Evolutionary conservation across 306 rosid genomes (phyloP).

Genomic region (Acacia acuminata): DNA sequence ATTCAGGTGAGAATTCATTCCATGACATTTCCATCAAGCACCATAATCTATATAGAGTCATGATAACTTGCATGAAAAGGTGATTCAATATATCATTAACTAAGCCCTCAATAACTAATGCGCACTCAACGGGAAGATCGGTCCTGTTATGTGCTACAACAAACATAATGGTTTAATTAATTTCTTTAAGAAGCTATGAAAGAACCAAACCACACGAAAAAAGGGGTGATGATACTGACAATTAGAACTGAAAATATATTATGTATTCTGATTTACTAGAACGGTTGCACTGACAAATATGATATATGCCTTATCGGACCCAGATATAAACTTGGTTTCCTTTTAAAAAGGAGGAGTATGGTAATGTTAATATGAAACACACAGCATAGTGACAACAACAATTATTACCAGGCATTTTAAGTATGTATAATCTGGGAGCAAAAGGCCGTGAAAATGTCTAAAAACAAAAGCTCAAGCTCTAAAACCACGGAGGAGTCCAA

Average conservation of each 20-base stretch:
- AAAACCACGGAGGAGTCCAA: slow-evolving; percentile 8
- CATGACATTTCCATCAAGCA: slow-evolving; percentile 19
- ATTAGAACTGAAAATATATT: background rate
- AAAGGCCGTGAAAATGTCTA: slow-evolving; percentile 12
- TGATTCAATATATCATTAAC: slow-evolving; percentile 6
- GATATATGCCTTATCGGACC: background rate
- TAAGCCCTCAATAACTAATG: slow-evolving; percentile 5
- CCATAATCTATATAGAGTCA: background rate
- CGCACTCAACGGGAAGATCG: background rate
- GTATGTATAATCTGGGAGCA: background rate
- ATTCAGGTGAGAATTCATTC: background rate
- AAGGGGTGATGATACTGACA: background rate
- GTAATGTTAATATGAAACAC: slow-evolving; percentile 12
- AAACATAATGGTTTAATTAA: slow-evolving; percentile 2
- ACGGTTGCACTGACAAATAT: background rate
- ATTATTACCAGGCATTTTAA: slow-evolving; percentile 18
- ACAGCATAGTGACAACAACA: background rate
- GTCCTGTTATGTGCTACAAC: background rate
- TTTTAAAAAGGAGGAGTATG: background rate
- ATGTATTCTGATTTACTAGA: background rate
- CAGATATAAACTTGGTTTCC: background rate
- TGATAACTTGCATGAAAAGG: background rate
- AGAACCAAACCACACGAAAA: background rate
- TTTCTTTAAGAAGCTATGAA: background rate
- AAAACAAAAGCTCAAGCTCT: background rate